Evolutionary conservation across 2,329 filamentous ascomycete species (phyloP).

Genomic region (Aspergillus piperis): DNA sequence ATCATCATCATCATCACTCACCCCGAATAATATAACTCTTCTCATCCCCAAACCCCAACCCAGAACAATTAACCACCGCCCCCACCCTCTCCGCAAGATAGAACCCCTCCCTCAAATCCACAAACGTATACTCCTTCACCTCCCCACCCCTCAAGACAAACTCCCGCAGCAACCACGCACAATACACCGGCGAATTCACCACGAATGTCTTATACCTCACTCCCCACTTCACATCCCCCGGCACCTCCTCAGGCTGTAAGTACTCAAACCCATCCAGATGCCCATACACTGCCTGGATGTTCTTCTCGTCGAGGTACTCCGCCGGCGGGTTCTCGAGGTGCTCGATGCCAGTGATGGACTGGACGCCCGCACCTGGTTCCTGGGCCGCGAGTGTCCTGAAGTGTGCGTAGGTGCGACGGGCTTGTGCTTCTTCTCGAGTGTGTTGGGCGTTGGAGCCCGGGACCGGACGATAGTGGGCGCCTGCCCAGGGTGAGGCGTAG

Average conservation of each 20-base stretch:
- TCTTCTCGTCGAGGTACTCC: conserved; percentile 35
- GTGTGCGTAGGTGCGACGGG: conserved; percentile 39
- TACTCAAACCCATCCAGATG: conserved; percentile 40
- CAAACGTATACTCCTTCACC: conserved; percentile 30
- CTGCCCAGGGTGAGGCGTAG: conserved; percentile 51
- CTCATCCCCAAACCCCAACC: conserved; percentile 45
- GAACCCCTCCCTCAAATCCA: conserved; percentile 41
- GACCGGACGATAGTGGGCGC: conserved; percentile 51
- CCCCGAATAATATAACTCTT: conserved; percentile 48
- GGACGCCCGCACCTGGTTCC: conserved; percentile 41
- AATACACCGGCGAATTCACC: conserved; percentile 49
- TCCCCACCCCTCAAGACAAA: conserved; percentile 44
- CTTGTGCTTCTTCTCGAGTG: conserved; percentile 40
- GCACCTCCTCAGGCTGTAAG: conserved; percentile 32
- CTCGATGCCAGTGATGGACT: conserved; percentile 43
- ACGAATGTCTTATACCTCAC: conserved; percentile 45
- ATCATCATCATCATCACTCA: conserved; percentile 14
- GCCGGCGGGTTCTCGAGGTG: conserved; percentile 43
- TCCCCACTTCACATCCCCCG: conserved; percentile 42
- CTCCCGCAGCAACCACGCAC: conserved; percentile 41
- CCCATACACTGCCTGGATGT: conserved; percentile 32
- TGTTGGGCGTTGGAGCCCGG: conserved; percentile 41
- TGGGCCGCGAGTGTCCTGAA: conserved; percentile 39
- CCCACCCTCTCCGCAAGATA: conserved; percentile 33
- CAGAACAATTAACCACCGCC: conserved; percentile 50